Conservation (phyloP, 140 eudicot genomes). For the Ambrosia hybrid region DNA sequence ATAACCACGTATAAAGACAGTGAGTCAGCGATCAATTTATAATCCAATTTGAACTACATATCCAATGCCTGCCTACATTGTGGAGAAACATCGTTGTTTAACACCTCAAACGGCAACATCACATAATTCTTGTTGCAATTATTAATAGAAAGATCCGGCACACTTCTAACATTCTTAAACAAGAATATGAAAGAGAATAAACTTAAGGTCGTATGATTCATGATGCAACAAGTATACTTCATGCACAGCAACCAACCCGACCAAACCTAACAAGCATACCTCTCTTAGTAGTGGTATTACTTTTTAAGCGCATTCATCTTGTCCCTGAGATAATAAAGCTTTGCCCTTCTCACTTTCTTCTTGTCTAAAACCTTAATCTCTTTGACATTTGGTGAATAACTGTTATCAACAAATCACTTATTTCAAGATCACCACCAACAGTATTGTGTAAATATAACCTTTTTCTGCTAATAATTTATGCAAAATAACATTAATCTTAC, state of each 20-base stretch:
- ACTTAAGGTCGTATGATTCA: too few species aligned
- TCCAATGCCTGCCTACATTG: too few species aligned
- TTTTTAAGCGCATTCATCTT: constrained; percentile 77
- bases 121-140: too few species aligned
- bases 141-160: too few species aligned
- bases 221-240: neutral
- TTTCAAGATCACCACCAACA: neutral
- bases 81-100: too few species aligned
- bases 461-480: neutral
- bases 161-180: too few species aligned
- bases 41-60: too few species aligned
- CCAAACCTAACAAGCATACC: neutral
- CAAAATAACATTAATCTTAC: constrained; percentile 41
- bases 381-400: constrained; percentile 80
- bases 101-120: too few species aligned
- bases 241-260: neutral
- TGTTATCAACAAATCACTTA: too few species aligned
- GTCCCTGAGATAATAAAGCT: constrained; percentile 86
- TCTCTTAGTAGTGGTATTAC: constrained; percentile 18
- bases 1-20: too few species aligned
- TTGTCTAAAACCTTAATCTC: constrained; percentile 86
- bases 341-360: constrained; percentile 94
- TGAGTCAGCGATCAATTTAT: too few species aligned
- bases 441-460: neutral
- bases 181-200: too few species aligned